Base-by-base conservation (phyloP, 2,329 filamentous ascomycete species). In the Cadophora sp. region DNA sequence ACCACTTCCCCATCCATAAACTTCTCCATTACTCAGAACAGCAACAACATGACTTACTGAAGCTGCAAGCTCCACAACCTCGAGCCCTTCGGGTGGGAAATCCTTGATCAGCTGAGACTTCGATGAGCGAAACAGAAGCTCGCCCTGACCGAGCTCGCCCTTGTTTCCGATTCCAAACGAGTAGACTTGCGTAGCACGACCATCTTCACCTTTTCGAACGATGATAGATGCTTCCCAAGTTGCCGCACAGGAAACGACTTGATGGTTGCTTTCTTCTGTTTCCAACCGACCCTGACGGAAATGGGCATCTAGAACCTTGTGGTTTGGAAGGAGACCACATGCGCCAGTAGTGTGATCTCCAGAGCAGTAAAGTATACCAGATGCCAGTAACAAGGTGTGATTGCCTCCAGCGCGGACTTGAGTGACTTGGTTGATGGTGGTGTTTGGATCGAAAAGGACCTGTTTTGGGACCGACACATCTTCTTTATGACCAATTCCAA, bases 1-100 rank as follows among this genome's bases (percentile, higher is more conserved):
- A 16, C 91, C 90, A 73, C 89, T 92, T 0, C 96, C 96, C 95
- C 95, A 98, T 2, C 93, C 94, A 76, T 91, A 97, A 1, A 90
- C 89, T 18, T 91, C 84, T 0, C 94, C 95, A 75, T 91, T 90
- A 51, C 85, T 85, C 3, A 97, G 79, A 0, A 97, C 85, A 1
- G 82, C 87, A 18, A 96, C 86, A 0, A 89, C 88, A 76, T 99
- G 96, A 24, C 88, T 88, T 83, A 97, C 91, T 39, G 91, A 88
- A 13, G 92, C 91, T 1, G 89, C 82, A 30, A 97, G 76, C 66
- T 90, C 85, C 1, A 86, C 79, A 4, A 97, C 78, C n/a, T 82
- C 79, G 0, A 84, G 84, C 0, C 80, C 86, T 0, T 71, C 9
- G 0, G 90, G 90, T 1, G 91, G 91, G 70, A 96, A 95, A 27